These are phyloP conservation scores for Saccharum officinarum DNA, from an alignment of 176 grass and related monocot genomes.

Conservation along the genomic window DNA sequence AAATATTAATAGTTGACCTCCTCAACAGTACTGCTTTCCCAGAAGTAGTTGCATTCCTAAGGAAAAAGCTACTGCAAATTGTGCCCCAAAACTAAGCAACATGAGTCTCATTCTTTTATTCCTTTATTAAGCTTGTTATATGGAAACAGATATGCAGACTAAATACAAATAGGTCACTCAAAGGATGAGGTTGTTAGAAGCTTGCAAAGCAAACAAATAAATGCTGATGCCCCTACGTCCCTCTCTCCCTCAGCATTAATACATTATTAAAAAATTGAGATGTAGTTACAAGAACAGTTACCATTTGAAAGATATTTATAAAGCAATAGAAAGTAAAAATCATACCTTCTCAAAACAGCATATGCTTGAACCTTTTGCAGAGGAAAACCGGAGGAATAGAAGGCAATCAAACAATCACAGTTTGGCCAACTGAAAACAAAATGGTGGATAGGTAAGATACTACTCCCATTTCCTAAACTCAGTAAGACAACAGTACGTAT, in stretches of 20 bases:
- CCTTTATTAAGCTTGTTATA: background rate
- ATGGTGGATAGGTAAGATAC: constrained; percentile 20
- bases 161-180: background rate
- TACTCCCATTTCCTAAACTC: constrained; percentile 8
- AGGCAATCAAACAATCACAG: constrained; percentile 97
- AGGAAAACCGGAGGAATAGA: constrained; percentile 94
- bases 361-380: constrained; percentile 86
- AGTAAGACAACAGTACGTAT: background rate
- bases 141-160: background rate
- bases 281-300: background rate
- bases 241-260: background rate
- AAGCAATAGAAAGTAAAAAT: background rate
- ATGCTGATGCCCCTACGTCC: background rate
- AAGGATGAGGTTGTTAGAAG: background rate
- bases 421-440: constrained; percentile 92
- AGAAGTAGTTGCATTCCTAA: background rate
- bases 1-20: background rate
- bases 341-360: constrained; percentile 75
- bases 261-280: constrained; percentile 7
- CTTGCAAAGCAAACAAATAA: background rate
- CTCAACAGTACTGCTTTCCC: background rate
- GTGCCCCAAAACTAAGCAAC: background rate
- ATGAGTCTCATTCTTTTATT: background rate
- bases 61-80: background rate
- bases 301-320: background rate